A percentile compares a stretch with the other conserved stretches of the same genome.
Evolutionary conservation across 2,329 filamentous ascomycete genomes (phyloP).

Genomic region (Xylaria arbuscula): DNA sequence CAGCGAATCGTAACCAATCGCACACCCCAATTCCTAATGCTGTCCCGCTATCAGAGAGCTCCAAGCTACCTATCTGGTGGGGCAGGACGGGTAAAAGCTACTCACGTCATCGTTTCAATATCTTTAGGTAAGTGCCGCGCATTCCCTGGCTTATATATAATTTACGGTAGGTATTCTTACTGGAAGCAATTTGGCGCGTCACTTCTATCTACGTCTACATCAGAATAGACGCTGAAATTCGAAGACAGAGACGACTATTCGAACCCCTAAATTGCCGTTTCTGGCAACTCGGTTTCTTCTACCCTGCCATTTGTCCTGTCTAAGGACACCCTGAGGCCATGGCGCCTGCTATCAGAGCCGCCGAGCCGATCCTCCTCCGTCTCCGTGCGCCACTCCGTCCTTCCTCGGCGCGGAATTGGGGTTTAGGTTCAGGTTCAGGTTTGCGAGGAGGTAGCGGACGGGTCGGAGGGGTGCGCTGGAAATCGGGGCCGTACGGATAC

Average conservation of each 20-base stretch:
- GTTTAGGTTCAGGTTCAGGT: too few relatives aligned
- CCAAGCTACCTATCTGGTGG: too few relatives aligned
- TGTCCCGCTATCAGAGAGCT: not conserved
- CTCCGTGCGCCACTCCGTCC: slow-evolving; percentile 31
- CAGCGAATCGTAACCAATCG: not conserved
- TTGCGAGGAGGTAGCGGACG: too few relatives aligned
- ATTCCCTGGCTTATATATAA: not conserved
- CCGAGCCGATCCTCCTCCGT: slow-evolving; percentile 14
- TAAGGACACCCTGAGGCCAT: too few relatives aligned
- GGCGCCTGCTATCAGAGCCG: slow-evolving; percentile 24
- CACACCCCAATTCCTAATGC: not conserved
- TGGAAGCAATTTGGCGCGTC: too few relatives aligned
- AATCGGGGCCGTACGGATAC: slow-evolving; percentile 79
- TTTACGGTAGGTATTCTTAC: too few relatives aligned
- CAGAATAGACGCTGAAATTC: too few relatives aligned
- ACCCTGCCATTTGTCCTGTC: too few relatives aligned
- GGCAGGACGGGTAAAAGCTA: not conserved
- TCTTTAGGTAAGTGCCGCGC: not conserved
- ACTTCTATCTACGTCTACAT: too few relatives aligned
- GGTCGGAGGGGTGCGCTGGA: slow-evolving; percentile 53
- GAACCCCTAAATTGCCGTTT: too few relatives aligned
- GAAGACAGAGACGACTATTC: too few relatives aligned
- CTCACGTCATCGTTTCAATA: not conserved
- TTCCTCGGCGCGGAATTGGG: slow-evolving; percentile 7
- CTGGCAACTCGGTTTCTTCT: too few relatives aligned